Evolutionary conservation across 768 basidiomycete species (phyloP), one percentile per base, ranked within the genome.

Genomic region (Auricularia cornea): DNA sequence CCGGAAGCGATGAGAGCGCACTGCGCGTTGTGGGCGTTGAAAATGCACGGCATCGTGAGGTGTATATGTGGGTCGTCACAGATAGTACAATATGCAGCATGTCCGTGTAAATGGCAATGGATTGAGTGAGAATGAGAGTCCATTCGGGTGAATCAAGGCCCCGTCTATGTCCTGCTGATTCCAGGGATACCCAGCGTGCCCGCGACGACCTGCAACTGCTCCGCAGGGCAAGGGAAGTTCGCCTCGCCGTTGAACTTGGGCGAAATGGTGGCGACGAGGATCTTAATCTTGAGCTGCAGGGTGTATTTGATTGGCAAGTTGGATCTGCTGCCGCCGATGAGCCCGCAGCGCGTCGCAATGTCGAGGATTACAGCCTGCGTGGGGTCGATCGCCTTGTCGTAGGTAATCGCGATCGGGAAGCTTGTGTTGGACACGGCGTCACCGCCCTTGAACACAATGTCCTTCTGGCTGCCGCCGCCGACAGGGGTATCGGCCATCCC

Each of bases 361-460:
- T 56, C 40, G 32, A 48, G 41, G 11, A 62, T 30, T 4, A 62
- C 23, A 16, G 32, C 33, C 54, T 56, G 28, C n/a, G 31, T 59
- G 8, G 62, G 62, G 35, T 62, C 62, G 31, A 56, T 56, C 14
- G 18, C 31, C 16, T 29, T 62, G 14, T 26, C 31, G 35, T 62
- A 62, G 31, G 52, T 59, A 20, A 62, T 33, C 18, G 52, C 26
- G 62, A 62, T 33, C 29, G 62, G 62, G 54, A 62, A 62, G 52
- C 20, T n/a, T 6, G 54, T 40, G n/a, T 48, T 57, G 31, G 52
- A 48, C n/a, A 31, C 38, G 3, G 52, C 38, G 30, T 41, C 33
- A 32, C 62, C 41, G 11, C 30, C 30, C 61, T 56, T 56, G 54
- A 62, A 62, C 3, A 35, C 20, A 6, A 62, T 40, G 26, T 40